A percentile compares a stretch with the other conserved stretches of the same genome.
Evolutionary conservation across 306 rosid species (phyloP).

Genomic region (Vigna trinervia): DNA sequence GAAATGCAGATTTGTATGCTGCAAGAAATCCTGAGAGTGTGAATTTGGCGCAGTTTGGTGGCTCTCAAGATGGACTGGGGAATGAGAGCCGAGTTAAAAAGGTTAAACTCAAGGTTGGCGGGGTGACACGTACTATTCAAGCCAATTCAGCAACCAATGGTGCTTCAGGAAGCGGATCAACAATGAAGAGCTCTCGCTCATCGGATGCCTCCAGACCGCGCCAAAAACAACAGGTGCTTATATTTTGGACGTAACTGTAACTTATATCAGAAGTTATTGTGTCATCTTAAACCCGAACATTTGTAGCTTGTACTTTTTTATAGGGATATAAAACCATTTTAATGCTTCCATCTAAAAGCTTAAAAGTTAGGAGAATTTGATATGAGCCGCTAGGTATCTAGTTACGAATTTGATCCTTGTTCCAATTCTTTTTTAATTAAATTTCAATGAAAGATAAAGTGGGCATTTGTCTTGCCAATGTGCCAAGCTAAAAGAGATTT

Average conservation of each 20-base stretch:
- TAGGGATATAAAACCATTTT: constrained; percentile 19
- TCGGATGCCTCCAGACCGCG: constrained; percentile 59
- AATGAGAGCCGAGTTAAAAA: constrained; percentile 77
- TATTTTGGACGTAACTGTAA: constrained; percentile 17
- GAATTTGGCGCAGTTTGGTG: constrained; percentile 62
- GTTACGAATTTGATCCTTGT: constrained; percentile 11
- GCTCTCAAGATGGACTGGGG: constrained; percentile 63
- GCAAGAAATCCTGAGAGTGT: constrained; percentile 62
- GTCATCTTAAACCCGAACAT: constrained; percentile 6
- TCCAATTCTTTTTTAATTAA: constrained; percentile 5
- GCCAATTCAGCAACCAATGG: constrained; percentile 77
- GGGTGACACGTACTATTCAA: constrained; percentile 78
- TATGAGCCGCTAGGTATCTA: not conserved
- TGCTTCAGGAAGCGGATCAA: constrained; percentile 53
- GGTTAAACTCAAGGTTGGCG: constrained; percentile 88
- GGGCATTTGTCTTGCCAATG: constrained; percentile 11
- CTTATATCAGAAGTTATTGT: constrained; percentile 15
- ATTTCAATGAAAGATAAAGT: constrained; percentile 16
- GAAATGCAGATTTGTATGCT: constrained; percentile 54
- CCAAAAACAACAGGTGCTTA: constrained; percentile 75
- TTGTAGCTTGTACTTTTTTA: not conserved
- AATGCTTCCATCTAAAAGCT: constrained; percentile 6
- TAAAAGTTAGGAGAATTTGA: not conserved
- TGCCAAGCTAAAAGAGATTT: constrained; percentile 33
- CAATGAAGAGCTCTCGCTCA: constrained; percentile 58